Evolutionary conservation across 345 rosid species (phyloP).

Genomic region (Barbarea vulgaris): DNA sequence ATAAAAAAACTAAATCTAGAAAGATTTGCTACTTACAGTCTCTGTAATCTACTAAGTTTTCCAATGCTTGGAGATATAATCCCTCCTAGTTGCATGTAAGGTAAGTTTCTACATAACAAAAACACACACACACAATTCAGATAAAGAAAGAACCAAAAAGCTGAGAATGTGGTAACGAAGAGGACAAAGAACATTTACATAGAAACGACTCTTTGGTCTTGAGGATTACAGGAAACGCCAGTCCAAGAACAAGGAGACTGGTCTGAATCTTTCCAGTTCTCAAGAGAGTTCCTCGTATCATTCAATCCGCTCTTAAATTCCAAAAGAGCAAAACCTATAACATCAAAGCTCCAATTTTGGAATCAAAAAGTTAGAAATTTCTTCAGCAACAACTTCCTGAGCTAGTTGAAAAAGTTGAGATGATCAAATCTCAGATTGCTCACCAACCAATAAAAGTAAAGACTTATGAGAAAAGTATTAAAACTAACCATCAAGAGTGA

Average conservation of each 20-base stretch:
- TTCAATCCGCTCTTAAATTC: conserved; percentile 71
- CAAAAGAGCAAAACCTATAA: conserved; percentile 68
- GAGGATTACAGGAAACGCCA: conserved; percentile 75
- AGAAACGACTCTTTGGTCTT: conserved; percentile 70
- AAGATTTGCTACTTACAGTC: conserved; percentile 67
- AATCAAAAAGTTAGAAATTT: neutral
- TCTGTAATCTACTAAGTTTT: conserved; percentile 68
- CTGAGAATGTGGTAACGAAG: neutral
- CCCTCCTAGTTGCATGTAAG: conserved; percentile 90
- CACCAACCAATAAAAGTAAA: conserved; percentile 3
- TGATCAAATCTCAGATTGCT: conserved; percentile 36
- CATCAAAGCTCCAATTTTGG: conserved; percentile 1
- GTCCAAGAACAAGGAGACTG: conserved; percentile 90
- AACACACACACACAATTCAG: neutral
- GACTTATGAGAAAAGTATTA: neutral
- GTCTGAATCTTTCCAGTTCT: conserved; percentile 75
- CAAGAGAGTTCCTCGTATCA: conserved; percentile 68
- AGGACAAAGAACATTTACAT: conserved; percentile 47
- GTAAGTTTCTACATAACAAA: conserved; percentile 65
- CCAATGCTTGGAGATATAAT: conserved; percentile 89
- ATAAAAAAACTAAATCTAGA: neutral
- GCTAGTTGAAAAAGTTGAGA: neutral
- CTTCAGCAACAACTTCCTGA: conserved; percentile 2
- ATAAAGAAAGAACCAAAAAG: neutral
- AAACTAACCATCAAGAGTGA: conserved; percentile 42